A percentile compares a stretch with the other conserved stretches of the same genome.
Evolutionary conservation across 768 basidiomycete species (phyloP).

Genomic region (Leccinellum albellum): DNA sequence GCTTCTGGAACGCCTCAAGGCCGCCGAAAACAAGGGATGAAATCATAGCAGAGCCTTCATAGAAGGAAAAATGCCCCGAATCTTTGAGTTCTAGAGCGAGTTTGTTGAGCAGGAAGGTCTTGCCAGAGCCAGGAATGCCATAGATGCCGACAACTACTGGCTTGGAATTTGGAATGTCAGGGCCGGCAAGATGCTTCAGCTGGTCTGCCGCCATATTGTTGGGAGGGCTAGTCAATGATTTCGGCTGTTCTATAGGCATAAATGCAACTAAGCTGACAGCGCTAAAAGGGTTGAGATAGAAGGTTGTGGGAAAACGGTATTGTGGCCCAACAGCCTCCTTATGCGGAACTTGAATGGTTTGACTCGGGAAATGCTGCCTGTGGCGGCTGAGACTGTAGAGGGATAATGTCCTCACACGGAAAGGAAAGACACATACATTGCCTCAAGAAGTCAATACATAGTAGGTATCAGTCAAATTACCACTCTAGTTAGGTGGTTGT

Average conservation of each 20-base stretch:
- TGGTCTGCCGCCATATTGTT: constrained; percentile 2
- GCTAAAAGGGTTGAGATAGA: neutral
- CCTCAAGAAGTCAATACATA: too few species aligned
- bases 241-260: constrained; percentile 6
- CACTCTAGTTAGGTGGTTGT: too few species aligned
- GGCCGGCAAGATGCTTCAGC: neutral
- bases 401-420: too few species aligned
- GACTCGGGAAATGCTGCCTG: too few species aligned
- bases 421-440: too few species aligned
- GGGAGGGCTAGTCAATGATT: constrained; percentile 6
- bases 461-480: too few species aligned
- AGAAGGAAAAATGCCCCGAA: constrained; percentile 12
- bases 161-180: constrained; percentile 10
- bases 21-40: constrained; percentile 12
- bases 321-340: too few species aligned
- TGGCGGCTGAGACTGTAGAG: too few species aligned
- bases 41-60: constrained; percentile 13
- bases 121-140: constrained; percentile 14
- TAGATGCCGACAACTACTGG: constrained; percentile 10
- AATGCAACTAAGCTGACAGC: neutral
- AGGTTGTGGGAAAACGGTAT: neutral
- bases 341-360: too few species aligned
- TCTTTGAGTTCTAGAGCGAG: constrained; percentile 8
- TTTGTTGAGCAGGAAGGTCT: constrained; percentile 12
- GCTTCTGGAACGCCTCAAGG: constrained; percentile 11